Base-by-base conservation (phyloP, 1,284 basidiomycete genomes). In the Inonotus obliquus region DNA sequence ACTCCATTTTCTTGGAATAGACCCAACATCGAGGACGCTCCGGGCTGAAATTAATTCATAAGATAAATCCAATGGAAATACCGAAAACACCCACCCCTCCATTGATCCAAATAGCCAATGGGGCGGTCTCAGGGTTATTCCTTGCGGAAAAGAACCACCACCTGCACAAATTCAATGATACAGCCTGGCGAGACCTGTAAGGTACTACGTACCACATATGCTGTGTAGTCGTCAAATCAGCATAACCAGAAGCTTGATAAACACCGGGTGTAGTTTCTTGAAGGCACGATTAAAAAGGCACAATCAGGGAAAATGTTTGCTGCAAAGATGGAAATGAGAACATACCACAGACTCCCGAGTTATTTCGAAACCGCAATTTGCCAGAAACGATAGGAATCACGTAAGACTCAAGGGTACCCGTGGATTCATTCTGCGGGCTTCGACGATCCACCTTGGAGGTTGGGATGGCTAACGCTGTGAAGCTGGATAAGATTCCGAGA, bases 141-240 rank as follows among this genome's bases (percentile, higher is more conserved):
- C 85, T 80, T 1, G 86, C 79, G 39, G 76, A 84, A 65, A 88
- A 88, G 71, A 84, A 87, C 85, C 85, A 87, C 70, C 87, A 87
- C 79, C 82, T 85, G 63, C 9, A 17, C 39, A 58, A 54, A 44
- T 44, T 9, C 14, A 68, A 62, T n/a, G 29, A 35, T 10, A 41
- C n/a, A n/a, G n/a, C n/a, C n/a, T n/a, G n/a, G n/a, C 65, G 65
- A 19, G 13, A 41, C 48, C 58, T 29, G 17, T 29, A 19, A 21
- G 38, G 17, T 47, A 41, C 47, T 13, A 67, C 74, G 63, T 65
- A 84, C 83, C 82, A 87, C 25, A 86, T 74, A 67, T 82, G 85
- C 67, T 84, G 71, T 27, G 75, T 76, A 2, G 76, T 68, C 4
- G 79, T 75, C 11, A 85, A 67, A 70, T 86, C 83, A 0, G 79